These are phyloP conservation scores for Colletotrichum sp. DNA, from an alignment of 2,329 filamentous ascomycete species.

Conservation along the genomic window DNA sequence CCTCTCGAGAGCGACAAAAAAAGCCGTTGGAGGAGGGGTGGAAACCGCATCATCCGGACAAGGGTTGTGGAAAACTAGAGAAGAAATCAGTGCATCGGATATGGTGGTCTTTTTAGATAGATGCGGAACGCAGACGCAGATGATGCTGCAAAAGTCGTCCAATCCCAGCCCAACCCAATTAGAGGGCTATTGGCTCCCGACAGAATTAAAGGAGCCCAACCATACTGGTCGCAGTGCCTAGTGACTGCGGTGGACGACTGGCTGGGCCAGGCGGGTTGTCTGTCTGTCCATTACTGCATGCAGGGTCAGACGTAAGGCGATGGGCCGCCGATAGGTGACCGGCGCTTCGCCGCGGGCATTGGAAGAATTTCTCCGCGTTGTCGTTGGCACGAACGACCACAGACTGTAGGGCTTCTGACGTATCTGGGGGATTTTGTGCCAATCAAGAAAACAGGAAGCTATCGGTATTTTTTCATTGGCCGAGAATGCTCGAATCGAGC, in stretches of 20 bases:
- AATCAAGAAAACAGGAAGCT: constrained; percentile 5
- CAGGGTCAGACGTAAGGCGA: constrained; percentile 23
- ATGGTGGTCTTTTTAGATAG: not conserved
- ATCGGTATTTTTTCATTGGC: not conserved
- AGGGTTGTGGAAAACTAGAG: not conserved
- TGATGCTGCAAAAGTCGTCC: not conserved
- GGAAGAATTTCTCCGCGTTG: constrained; percentile 19
- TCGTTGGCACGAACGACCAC: not conserved
- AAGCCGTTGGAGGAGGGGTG: constrained; percentile 1
- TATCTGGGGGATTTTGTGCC: not conserved
- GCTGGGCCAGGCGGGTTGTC: not conserved
- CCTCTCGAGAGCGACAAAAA: not conserved
- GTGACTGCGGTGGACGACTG: not conserved
- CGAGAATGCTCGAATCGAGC: not conserved
- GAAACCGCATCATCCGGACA: constrained; percentile 4
- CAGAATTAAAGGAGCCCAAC: constrained; percentile 11
- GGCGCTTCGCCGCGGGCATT: not conserved
- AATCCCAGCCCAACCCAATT: constrained; percentile 20
- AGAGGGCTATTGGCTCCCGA: constrained; percentile 21
- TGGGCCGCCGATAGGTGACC: constrained; percentile 20
- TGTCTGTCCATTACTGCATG: constrained; percentile 18
- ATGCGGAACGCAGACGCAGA: not conserved
- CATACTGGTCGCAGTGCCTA: not conserved
- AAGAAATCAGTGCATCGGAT: not conserved
- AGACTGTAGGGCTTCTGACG: not conserved